phyloP scores from a whole-genome alignment of 2,329 filamentous ascomycete genomes.

The Fusarium dlaminii region DNA sequence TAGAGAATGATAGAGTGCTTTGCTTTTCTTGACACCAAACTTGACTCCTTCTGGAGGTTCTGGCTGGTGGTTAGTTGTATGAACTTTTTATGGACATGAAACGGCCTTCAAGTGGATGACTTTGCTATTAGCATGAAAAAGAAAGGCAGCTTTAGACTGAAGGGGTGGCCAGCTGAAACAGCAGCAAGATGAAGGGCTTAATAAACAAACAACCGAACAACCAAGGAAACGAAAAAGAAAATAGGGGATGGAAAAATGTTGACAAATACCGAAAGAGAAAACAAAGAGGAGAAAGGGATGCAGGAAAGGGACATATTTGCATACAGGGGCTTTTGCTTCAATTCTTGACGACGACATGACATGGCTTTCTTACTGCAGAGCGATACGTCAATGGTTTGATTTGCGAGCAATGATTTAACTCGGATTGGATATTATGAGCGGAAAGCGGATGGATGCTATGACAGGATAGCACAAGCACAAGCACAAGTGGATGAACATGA shows the following conservation, averaged over 20 bases:
- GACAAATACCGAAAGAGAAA: slow-evolving; percentile 26
- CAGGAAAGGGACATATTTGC: slow-evolving; percentile 25
- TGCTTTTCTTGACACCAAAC: slow-evolving; percentile 5
- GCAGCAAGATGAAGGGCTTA: slow-evolving; percentile 21
- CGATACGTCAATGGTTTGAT: slow-evolving; percentile 40
- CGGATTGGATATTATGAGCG: slow-evolving; percentile 35
- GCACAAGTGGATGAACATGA: neutral
- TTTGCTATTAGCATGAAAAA: slow-evolving; percentile 12
- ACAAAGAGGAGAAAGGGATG: neutral
- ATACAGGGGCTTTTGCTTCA: slow-evolving; percentile 35
- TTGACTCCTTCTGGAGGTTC: neutral
- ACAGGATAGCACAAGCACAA: neutral
- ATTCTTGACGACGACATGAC: slow-evolving; percentile 47
- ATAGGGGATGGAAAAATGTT: neutral
- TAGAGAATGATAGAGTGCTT: slow-evolving; percentile 6
- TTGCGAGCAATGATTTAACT: slow-evolving; percentile 23
- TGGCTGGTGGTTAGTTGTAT: slow-evolving; percentile 13
- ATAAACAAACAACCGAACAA: slow-evolving; percentile 7
- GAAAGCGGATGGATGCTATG: neutral
- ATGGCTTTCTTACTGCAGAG: slow-evolving; percentile 43
- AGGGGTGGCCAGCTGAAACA: slow-evolving; percentile 12
- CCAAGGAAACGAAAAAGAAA: slow-evolving; percentile 21
- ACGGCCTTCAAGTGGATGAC: slow-evolving; percentile 13
- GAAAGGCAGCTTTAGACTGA: slow-evolving; percentile 33
- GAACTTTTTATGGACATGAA: slow-evolving; percentile 14